A percentile compares a stretch with the other conserved stretches of the same genome.
These are phyloP conservation scores for Coprinopsis strossmayeri DNA, from an alignment of 768 basidiomycete species.

Conservation along the genomic window DNA sequence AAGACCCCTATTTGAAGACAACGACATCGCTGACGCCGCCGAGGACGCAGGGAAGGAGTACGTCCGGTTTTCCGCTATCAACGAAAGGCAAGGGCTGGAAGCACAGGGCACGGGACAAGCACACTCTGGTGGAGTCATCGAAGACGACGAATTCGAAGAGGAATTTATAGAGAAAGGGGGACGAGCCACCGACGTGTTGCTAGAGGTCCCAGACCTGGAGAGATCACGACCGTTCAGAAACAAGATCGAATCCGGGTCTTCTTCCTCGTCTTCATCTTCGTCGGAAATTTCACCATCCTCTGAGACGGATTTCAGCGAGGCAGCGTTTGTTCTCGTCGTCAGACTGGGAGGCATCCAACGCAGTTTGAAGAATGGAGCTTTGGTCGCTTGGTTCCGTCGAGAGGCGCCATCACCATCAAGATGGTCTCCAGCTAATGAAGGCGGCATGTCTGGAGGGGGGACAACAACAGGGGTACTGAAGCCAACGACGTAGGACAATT, in stretches of 20 bases:
- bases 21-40: too few relatives aligned
- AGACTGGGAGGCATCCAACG: conserved; percentile 39
- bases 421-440: background rate
- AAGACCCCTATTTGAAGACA: too few relatives aligned
- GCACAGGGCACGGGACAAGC: background rate
- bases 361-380: conserved; percentile 21
- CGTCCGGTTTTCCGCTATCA: background rate
- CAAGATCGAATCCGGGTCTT: background rate
- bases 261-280: conserved; percentile 9
- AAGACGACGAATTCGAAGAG: background rate
- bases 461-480: conserved; percentile 32
- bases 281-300: conserved; percentile 11
- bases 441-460: background rate
- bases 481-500: conserved; percentile 27
- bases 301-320: conserved; percentile 15
- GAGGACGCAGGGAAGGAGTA: too few relatives aligned
- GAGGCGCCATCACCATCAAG: background rate
- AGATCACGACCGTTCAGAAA: background rate
- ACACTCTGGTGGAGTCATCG: background rate
- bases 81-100: background rate
- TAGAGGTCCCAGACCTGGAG: background rate
- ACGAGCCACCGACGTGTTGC: background rate
- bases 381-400: background rate
- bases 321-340: conserved; percentile 21
- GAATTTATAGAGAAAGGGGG: background rate